These are phyloP conservation scores for Coleophoma crateriformis DNA, from an alignment of 2,329 filamentous ascomycete species.

Conservation along the genomic window DNA sequence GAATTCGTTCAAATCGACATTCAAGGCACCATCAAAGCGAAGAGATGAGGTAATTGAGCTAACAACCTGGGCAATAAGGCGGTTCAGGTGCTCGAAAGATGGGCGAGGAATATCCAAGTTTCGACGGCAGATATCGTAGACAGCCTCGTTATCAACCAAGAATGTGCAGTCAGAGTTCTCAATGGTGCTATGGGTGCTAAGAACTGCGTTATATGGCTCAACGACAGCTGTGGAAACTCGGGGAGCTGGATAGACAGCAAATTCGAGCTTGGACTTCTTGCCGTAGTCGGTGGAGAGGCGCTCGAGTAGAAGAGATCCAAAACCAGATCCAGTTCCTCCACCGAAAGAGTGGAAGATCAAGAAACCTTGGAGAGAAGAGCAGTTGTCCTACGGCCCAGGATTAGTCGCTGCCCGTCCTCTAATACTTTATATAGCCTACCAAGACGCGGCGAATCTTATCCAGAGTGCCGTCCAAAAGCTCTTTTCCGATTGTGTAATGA, in stretches of 20 bases:
- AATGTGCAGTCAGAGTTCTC: conserved; percentile 66
- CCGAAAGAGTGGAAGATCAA: conserved; percentile 66
- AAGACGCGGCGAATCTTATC: conserved; percentile 59
- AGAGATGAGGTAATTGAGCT: conserved; percentile 61
- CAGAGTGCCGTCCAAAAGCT: conserved; percentile 57
- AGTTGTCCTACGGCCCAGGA: conserved; percentile 45
- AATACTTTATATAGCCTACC: conserved; percentile 33
- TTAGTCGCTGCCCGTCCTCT: conserved; percentile 1
- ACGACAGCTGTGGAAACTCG: conserved; percentile 61
- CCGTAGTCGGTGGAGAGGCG: conserved; percentile 59
- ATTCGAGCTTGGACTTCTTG: conserved; percentile 66
- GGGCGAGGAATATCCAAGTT: conserved; percentile 61
- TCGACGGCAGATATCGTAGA: conserved; percentile 62
- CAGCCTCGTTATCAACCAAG: conserved; percentile 63
- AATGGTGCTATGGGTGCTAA: conserved; percentile 53
- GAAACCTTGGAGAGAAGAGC: conserved; percentile 61
- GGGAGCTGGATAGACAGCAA: conserved; percentile 60
- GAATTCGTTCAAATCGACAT: conserved; percentile 65
- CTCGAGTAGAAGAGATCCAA: conserved; percentile 59
- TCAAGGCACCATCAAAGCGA: conserved; percentile 60
- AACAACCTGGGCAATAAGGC: conserved; percentile 62
- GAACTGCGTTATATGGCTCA: conserved; percentile 61
- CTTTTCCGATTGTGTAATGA: conserved; percentile 65
- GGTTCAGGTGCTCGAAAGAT: conserved; percentile 59
- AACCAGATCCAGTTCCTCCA: conserved; percentile 62